Evolutionary conservation across 768 basidiomycete genomes (phyloP), one percentile per base, ranked within the genome.

Genomic region (Amanita polypyramis): DNA sequence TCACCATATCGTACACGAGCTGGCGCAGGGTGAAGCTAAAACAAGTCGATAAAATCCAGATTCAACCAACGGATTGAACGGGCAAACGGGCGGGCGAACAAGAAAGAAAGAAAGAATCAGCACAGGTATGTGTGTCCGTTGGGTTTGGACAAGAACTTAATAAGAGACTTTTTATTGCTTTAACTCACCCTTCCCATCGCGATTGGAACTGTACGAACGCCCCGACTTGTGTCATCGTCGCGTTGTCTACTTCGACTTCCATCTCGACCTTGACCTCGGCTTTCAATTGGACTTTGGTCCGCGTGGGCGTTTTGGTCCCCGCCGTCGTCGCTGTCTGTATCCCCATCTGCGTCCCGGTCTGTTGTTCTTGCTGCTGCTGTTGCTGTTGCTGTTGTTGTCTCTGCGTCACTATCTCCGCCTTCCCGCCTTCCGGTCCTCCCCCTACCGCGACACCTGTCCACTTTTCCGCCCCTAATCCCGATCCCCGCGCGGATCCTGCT

Each of bases 121-220:
- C 4, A 23, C 11, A 19, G 20, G 30, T 33, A 45, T 20, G 30
- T n/a, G 6, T 23, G 2, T 34, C 33, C 25, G 25, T 27, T 27
- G 3, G 3, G 3, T 27, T 27, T 27, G 25, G n/a, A n/a, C n/a
- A n/a, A n/a, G n/a, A n/a, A 27, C 25, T 3, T 3, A 27, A 27
- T 27, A 27, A 27, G 25, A 7, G 25, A 27, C n/a, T n/a, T 4
- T 14, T 11, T 44, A 17, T 14, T 2, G 15, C n/a, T 23, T 2
- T 27, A 0, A 49, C 47, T 49, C 5, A 49, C 47, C 47, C 47
- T 49, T 49, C 47, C 47, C 38, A 42, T 42, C 40, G 32, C 6
- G 47, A 49, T 23, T 49, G 47, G 4, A 49, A 20, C 6, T 46
- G 45, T 20, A 46, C 35, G n/a, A 23, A 36, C 45, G 34, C 45